A percentile compares a stretch with the other conserved stretches of the same genome.
Evolutionary conservation across 345 rosid genomes (phyloP).

Genomic region (Sisymbrium irio): DNA sequence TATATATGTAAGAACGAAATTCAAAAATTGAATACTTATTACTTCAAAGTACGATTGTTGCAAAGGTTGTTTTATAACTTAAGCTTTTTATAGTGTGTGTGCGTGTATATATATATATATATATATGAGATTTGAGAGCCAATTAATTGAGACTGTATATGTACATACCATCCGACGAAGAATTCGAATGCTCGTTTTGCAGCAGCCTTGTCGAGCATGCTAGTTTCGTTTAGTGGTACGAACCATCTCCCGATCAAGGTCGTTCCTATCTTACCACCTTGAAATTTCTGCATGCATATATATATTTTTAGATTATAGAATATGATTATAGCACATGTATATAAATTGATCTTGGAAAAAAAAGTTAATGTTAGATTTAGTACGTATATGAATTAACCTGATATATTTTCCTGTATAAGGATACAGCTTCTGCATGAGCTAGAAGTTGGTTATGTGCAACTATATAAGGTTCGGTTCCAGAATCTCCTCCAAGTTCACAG

Average conservation of each 20-base stretch:
- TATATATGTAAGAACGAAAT: not conserved
- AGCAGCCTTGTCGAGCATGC: conserved; percentile 17
- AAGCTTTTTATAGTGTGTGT: not conserved
- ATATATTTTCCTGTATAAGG: conserved; percentile 29
- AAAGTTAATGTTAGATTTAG: not conserved
- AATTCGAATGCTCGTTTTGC: conserved; percentile 32
- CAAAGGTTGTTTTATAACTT: not conserved
- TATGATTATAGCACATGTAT: not conserved
- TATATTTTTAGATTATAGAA: not conserved
- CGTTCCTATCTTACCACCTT: conserved; percentile 21
- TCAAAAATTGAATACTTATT: not conserved
- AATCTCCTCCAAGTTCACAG: conserved; percentile 31
- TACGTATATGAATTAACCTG: conserved; percentile 7
- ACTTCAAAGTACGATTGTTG: not conserved
- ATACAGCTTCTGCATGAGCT: conserved; percentile 41
- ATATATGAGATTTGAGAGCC: not conserved
- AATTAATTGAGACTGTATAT: not conserved
- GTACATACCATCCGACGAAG: conserved; percentile 27
- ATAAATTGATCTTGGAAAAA: too few species aligned
- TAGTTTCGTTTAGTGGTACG: not conserved
- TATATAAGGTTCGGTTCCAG: conserved; percentile 45
- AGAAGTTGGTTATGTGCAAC: conserved; percentile 43
- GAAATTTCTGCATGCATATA: not conserved
- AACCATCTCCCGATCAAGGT: conserved; percentile 28
- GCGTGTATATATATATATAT: not conserved